Percentiles rank a stretch among this genome's conserved stretches.
phyloP scores from a whole-genome alignment of 371 early-diverging fungal species.

The Mortierella sp. region DNA sequence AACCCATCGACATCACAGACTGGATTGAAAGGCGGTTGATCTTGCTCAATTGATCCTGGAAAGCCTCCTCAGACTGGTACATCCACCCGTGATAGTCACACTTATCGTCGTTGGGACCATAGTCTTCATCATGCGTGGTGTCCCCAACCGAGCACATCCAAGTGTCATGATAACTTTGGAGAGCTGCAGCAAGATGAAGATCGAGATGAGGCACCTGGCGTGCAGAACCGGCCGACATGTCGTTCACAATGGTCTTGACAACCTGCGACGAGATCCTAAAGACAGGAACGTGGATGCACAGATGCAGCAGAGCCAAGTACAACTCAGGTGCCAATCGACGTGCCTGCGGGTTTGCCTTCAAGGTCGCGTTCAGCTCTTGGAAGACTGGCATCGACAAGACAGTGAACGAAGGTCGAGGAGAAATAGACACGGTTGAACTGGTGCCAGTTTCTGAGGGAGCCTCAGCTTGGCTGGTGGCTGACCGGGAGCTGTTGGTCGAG shows the following conservation, averaged over 20 bases:
- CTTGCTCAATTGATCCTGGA: conserved; percentile 17
- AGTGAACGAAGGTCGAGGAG: conserved; percentile 41
- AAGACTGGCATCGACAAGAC: conserved; percentile 22
- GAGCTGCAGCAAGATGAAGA: conserved; percentile 36
- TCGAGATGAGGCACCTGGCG: conserved; percentile 22
- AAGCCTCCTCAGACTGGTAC: conserved; percentile 33
- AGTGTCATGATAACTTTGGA: conserved; percentile 47
- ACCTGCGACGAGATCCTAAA: conserved; percentile 41
- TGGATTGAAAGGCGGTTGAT: not conserved
- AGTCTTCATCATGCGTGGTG: not conserved
- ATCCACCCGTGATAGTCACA: conserved; percentile 44
- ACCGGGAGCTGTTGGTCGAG: conserved; percentile 8
- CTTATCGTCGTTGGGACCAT: not conserved
- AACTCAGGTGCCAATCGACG: conserved; percentile 30
- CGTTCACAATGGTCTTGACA: conserved; percentile 45
- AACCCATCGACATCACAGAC: not conserved
- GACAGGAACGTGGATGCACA: conserved; percentile 44
- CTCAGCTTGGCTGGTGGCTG: not conserved
- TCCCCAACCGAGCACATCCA: conserved; percentile 30
- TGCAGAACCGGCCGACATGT: conserved; percentile 26
- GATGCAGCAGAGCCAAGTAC: conserved; percentile 41
- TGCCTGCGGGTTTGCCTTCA: conserved; percentile 42
- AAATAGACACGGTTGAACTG: conserved; percentile 19
- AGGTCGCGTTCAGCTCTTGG: conserved; percentile 38
- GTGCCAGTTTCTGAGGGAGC: conserved; percentile 16